Evolutionary conservation across 768 basidiomycete genomes (phyloP).

Genomic region (Agrocybe chaxingu): DNA sequence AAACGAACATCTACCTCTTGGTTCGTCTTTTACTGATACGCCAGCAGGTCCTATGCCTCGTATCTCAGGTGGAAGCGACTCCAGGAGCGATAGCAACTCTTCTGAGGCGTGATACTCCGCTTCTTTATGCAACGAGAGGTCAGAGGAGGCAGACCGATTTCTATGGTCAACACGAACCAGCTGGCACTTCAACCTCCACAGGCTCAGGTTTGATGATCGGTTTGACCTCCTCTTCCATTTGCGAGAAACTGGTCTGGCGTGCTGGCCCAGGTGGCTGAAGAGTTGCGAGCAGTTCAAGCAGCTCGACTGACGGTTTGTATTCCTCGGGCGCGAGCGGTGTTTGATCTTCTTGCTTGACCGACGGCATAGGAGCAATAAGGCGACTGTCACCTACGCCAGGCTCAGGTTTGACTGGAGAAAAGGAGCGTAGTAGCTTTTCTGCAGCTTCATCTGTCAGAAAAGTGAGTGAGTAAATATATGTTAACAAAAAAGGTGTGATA

Average conservation of each 20-base stretch:
- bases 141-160: too few species aligned
- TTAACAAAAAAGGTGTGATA: neutral
- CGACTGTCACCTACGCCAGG: conserved; percentile 1
- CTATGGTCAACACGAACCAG: neutral
- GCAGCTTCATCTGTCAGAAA: conserved; percentile 8
- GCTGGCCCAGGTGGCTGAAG: neutral
- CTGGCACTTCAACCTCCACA: neutral
- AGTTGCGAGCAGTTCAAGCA: neutral
- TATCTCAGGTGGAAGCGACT: too few species aligned
- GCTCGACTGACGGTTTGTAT: conserved; percentile 11
- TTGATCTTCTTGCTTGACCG: conserved; percentile 1
- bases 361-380: conserved; percentile 1
- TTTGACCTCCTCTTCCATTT: neutral
- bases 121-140: too few species aligned
- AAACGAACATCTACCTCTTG: too few species aligned
- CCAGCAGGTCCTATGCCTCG: too few species aligned
- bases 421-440: conserved; percentile 6
- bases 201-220: conserved; percentile 12
- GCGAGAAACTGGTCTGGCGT: neutral
- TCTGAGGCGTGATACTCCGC: too few species aligned
- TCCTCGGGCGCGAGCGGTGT: neutral
- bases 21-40: too few species aligned
- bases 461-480: neutral
- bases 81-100: too few species aligned
- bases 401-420: conserved; percentile 4